Evolutionary conservation across 1,284 basidiomycete species (phyloP).

Genomic region (Crucibulum parvulum): DNA sequence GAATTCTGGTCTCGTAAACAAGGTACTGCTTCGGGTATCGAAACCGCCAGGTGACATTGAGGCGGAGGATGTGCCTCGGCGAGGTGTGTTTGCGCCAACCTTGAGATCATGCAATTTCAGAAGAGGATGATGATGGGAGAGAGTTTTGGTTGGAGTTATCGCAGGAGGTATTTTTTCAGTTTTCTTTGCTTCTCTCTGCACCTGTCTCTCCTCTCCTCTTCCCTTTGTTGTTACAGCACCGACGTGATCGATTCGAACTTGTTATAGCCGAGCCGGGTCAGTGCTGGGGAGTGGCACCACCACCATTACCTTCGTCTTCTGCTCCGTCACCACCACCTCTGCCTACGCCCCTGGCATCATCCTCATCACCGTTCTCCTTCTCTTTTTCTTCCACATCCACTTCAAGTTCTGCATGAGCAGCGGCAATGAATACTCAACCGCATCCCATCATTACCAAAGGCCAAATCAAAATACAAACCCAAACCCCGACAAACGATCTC

Average conservation of each 20-base stretch:
- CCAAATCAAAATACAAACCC: too few relatives aligned
- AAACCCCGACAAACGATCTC: constrained; percentile 47
- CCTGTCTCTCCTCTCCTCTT: too few relatives aligned
- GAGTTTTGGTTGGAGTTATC: constrained; percentile 67
- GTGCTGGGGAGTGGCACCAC: too few relatives aligned
- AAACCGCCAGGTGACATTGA: constrained; percentile 59
- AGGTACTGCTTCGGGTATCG: constrained; percentile 60
- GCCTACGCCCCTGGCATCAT: too few relatives aligned
- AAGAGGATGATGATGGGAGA: constrained; percentile 67
- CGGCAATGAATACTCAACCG: constrained; percentile 5
- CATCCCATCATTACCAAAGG: too few relatives aligned
- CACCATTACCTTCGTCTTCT: too few relatives aligned
- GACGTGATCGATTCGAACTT: too few relatives aligned
- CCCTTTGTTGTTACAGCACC: too few relatives aligned
- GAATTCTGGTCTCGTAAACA: too few relatives aligned
- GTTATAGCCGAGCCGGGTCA: too few relatives aligned
- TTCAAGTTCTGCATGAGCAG: constrained; percentile 6
- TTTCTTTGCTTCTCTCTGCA: background rate
- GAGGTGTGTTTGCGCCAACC: constrained; percentile 57
- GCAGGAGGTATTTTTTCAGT: constrained; percentile 59
- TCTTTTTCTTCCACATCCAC: constrained; percentile 1
- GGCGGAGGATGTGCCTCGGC: constrained; percentile 52
- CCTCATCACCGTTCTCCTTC: too few relatives aligned
- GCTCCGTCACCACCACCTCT: too few relatives aligned
- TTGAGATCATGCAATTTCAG: constrained; percentile 66